A percentile compares a stretch with the other conserved stretches of the same genome.
Conservation (phyloP, 345 rosid species). For the Populus pruinosa region DNA sequence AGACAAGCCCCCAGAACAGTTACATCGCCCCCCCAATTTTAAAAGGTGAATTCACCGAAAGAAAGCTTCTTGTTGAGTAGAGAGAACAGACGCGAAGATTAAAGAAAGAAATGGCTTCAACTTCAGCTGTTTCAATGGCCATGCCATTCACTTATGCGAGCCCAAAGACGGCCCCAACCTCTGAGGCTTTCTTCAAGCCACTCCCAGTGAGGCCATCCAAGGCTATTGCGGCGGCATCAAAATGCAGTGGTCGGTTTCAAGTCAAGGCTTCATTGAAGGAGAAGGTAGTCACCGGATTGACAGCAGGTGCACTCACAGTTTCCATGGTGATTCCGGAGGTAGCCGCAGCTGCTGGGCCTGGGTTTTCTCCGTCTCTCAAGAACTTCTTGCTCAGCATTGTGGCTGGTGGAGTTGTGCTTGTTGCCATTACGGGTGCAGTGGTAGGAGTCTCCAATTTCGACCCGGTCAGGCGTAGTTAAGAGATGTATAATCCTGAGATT, state of each 20-base stretch:
- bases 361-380: slow-evolving; percentile 74
- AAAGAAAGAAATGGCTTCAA: slow-evolving; percentile 53
- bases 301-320: slow-evolving; percentile 71
- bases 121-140: slow-evolving; percentile 70
- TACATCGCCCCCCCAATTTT: slow-evolving; percentile 1
- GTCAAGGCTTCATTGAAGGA: slow-evolving; percentile 68
- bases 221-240: slow-evolving; percentile 28
- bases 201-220: slow-evolving; percentile 48
- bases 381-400: slow-evolving; percentile 88
- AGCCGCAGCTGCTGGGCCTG: slow-evolving; percentile 74
- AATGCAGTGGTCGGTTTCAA: slow-evolving; percentile 29
- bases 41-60: background rate
- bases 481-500: background rate
- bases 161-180: slow-evolving; percentile 41
- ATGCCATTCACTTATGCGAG: slow-evolving; percentile 43
- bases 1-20: slow-evolving; percentile 13
- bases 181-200: slow-evolving; percentile 52
- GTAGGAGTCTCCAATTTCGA: slow-evolving; percentile 76
- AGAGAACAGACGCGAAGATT: background rate
- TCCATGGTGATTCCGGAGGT: slow-evolving; percentile 74
- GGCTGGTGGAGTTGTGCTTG: slow-evolving; percentile 69
- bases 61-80: background rate
- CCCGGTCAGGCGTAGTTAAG: slow-evolving; percentile 70
- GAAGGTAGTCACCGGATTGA: slow-evolving; percentile 65
- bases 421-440: slow-evolving; percentile 57